These are phyloP conservation scores for Pelargonium fulgidum DNA, from an alignment of 441 rosid species.

Conservation along the genomic window DNA sequence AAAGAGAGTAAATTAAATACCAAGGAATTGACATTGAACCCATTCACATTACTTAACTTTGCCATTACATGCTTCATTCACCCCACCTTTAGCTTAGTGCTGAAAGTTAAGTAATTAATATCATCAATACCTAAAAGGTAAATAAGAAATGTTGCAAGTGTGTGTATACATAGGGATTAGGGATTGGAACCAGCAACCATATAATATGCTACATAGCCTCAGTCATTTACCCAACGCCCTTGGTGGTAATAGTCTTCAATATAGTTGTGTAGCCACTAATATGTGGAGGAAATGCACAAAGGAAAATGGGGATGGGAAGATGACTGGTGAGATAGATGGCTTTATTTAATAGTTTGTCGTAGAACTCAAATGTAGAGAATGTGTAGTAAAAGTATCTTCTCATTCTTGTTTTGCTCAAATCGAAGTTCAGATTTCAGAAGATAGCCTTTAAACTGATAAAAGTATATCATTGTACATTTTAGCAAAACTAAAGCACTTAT, in stretches of 20 bases:
- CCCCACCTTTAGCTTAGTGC: not conserved
- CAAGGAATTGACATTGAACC: not conserved
- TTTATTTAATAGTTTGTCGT: not conserved
- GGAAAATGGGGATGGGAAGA: not conserved
- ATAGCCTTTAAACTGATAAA: not conserved
- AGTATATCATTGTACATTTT: too few relatives aligned
- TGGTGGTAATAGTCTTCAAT: not conserved
- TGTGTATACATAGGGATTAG: too few relatives aligned
- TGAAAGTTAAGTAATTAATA: not conserved
- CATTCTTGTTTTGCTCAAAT: not conserved
- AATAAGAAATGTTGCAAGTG: not conserved
- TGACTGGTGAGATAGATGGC: not conserved
- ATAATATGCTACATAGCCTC: too few relatives aligned
- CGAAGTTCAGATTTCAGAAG: not conserved
- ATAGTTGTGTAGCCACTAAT: not conserved
- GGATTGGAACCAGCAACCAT: too few relatives aligned
- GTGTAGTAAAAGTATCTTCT: not conserved
- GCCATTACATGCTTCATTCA: not conserved
- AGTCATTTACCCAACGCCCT: too few relatives aligned
- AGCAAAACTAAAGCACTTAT: too few relatives aligned
- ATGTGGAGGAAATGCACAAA: too few relatives aligned
- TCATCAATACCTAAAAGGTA: not conserved
- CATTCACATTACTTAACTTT: not conserved
- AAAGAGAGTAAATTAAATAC: not conserved
- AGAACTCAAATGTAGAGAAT: not conserved